Base-by-base conservation (phyloP, 257 asterid species). In the Nicotiana paniculata region DNA sequence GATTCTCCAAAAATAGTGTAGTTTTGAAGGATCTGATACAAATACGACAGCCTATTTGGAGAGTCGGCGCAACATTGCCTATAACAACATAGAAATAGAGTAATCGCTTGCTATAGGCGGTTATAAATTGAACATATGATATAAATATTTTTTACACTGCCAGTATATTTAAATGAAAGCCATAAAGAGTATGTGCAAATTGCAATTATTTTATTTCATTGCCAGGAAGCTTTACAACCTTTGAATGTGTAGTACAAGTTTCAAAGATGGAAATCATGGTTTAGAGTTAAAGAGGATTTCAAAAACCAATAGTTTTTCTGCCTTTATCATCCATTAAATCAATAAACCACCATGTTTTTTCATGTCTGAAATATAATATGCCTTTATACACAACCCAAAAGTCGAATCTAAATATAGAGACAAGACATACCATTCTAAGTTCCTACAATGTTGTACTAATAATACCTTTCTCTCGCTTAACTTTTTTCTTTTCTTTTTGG, bases 331-430 rank as follows among this genome's bases (percentile, higher is more conserved):
- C 39, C 79, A 74, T 74, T 46, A 4, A 74, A 74, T 74, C 24
- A 4, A 74, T n/a, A 21, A 74, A 24, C 37, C 17, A 12, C 55
- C 37, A 46, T 72, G 4, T 28, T 3, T 11, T 30, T 32, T 48
- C 57, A 53, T 53, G 17, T 53, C 58, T 53, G 18, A 53, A 17
- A 74, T 74, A 74, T 74, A 51, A 51, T 26, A 75, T 48, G 79
- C 79, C 63, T 75, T 75, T 51, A 75, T 26, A 24, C 79, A 48
- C 10, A 26, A 75, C 79, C 28, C 63, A 75, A 75, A 75, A 75
- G 43, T 26, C 79, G 32, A 48, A 24, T 70, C 15, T 46, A 5
- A 5, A 70, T 39, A 33, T 15, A 66, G 9, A 67, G 37, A 35
- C 43, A 69, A 4, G 12, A 69, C 13, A 46, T 72, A 75, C 51